phyloP scores from a whole-genome alignment of 1,284 basidiomycete species.

The Farysia itapuensis region DNA sequence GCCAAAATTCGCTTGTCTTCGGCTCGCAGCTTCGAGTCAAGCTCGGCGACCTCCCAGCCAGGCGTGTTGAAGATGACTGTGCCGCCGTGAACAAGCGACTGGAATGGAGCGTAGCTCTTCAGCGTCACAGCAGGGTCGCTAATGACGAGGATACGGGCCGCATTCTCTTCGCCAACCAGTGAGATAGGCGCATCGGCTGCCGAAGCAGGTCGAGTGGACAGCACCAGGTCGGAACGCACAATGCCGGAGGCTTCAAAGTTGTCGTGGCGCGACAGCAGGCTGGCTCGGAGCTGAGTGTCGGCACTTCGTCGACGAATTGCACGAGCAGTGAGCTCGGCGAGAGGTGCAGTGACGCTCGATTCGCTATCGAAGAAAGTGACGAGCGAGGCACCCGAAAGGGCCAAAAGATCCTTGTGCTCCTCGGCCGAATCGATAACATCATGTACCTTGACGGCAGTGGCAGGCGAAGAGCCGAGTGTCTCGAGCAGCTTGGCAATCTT shows the following conservation, averaged over 20 bases:
- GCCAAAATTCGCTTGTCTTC: constrained; percentile 53
- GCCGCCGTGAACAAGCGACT: constrained; percentile 46
- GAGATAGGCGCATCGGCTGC: constrained; percentile 45
- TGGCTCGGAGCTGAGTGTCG: constrained; percentile 37
- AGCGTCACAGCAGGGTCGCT: constrained; percentile 49
- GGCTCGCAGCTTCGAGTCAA: constrained; percentile 49
- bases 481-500: constrained; percentile 45
- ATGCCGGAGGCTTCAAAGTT: constrained; percentile 54
- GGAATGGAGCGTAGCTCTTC: constrained; percentile 49
- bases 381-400: constrained; percentile 43
- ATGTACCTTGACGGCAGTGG: constrained; percentile 26
- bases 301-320: constrained; percentile 41
- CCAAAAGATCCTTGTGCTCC: constrained; percentile 34
- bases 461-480: constrained; percentile 18
- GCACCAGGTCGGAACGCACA: constrained; percentile 51
- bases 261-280: constrained; percentile 55
- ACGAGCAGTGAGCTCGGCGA: constrained; percentile 44
- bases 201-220: constrained; percentile 37
- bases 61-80: constrained; percentile 53
- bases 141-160: constrained; percentile 47
- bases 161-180: constrained; percentile 40
- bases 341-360: constrained; percentile 39
- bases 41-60: constrained; percentile 52
- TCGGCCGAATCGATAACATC: constrained; percentile 33
- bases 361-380: constrained; percentile 56